These are phyloP conservation scores for Tolypocladium ophioglossoides DNA, from an alignment of 2,329 filamentous ascomycete genomes.

Conservation along the genomic window DNA sequence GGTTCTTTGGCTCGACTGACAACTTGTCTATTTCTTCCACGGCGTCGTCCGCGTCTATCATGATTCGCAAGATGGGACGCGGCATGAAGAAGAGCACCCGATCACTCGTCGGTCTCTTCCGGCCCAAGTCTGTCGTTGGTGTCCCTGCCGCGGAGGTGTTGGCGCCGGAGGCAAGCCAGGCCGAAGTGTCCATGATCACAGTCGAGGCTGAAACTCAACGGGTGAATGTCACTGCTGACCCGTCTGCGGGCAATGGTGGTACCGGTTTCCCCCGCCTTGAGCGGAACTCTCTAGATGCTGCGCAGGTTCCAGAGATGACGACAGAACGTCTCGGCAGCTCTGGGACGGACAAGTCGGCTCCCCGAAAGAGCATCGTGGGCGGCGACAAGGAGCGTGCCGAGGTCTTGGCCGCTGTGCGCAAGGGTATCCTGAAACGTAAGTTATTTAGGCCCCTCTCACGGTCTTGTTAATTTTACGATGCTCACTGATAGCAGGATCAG, in stretches of 20 bases:
- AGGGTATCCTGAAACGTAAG: slow-evolving; percentile 88
- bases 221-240: slow-evolving; percentile 65
- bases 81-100: slow-evolving; percentile 93
- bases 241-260: slow-evolving; percentile 54
- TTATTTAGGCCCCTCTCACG: neutral
- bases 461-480: neutral
- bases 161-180: slow-evolving; percentile 57
- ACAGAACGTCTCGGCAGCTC: slow-evolving; percentile 45
- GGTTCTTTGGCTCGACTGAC: slow-evolving; percentile 86
- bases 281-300: slow-evolving; percentile 66
- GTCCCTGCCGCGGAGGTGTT: slow-evolving; percentile 60
- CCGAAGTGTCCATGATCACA: slow-evolving; percentile 90
- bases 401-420: slow-evolving; percentile 82
- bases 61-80: slow-evolving; percentile 97
- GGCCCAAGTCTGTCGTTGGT: slow-evolving; percentile 84
- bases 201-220: slow-evolving; percentile 85
- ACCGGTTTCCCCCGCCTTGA: slow-evolving; percentile 81
- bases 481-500: slow-evolving; percentile 22
- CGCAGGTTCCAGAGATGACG: slow-evolving; percentile 30
- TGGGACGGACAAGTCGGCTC: slow-evolving; percentile 48
- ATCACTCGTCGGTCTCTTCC: slow-evolving; percentile 86
- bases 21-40: slow-evolving; percentile 88
- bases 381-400: slow-evolving; percentile 86
- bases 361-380: slow-evolving; percentile 81
- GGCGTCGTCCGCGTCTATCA: slow-evolving; percentile 79